Conservation (phyloP, 306 rosid species). For the Quercus bicolor region DNA sequence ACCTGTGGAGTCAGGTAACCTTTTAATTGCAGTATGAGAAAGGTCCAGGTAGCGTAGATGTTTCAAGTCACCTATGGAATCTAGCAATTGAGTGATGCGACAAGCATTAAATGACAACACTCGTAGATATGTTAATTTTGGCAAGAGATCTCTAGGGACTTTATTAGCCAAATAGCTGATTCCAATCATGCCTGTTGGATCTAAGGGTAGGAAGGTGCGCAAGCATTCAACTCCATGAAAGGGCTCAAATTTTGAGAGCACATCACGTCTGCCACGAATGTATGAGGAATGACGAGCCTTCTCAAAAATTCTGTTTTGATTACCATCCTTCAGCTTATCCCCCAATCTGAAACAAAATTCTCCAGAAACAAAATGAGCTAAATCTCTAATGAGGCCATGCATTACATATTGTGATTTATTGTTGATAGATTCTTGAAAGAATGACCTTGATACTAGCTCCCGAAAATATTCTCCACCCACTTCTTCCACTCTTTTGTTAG, state of each 20-base stretch:
- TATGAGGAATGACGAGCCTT: slow-evolving; percentile 36
- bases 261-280: slow-evolving; percentile 23
- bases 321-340: background rate
- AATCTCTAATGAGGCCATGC: slow-evolving; percentile 27
- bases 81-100: slow-evolving; percentile 25
- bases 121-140: slow-evolving; percentile 21
- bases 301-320: slow-evolving; percentile 10
- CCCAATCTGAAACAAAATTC: slow-evolving; percentile 29
- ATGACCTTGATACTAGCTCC: slow-evolving; percentile 33
- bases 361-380: slow-evolving; percentile 30
- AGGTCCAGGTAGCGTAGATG: slow-evolving; percentile 31
- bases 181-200: slow-evolving; percentile 27
- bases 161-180: slow-evolving; percentile 27
- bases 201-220: slow-evolving; percentile 34
- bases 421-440: slow-evolving; percentile 14
- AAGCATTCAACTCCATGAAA: slow-evolving; percentile 15
- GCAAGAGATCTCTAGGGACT: slow-evolving; percentile 24
- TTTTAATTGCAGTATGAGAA: slow-evolving; percentile 27
- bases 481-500: slow-evolving; percentile 17
- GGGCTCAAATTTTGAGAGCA: slow-evolving; percentile 21
- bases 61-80: slow-evolving; percentile 22
- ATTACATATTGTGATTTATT: slow-evolving; percentile 9
- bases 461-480: slow-evolving; percentile 31
- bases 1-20: slow-evolving; percentile 23
- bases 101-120: slow-evolving; percentile 30